Conservation (phyloP, 768 basidiomycete species). For the Flagelloscypha sp. region DNA sequence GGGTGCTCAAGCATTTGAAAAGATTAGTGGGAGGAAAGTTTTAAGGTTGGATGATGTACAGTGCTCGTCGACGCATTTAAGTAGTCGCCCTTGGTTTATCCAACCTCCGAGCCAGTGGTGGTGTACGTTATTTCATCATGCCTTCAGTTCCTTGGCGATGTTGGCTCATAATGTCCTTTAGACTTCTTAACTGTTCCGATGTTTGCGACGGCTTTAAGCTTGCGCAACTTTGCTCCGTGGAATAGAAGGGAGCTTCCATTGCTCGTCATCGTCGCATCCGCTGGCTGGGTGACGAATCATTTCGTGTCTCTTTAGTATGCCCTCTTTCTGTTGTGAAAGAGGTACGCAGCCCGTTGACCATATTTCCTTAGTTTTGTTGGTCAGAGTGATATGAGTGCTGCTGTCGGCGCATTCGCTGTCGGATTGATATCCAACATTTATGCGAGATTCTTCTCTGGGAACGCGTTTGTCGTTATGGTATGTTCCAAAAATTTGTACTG, state of each 20-base stretch:
- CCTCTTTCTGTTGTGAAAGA: too few species aligned
- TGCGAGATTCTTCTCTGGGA: slow-evolving; percentile 62
- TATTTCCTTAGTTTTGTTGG: slow-evolving; percentile 58
- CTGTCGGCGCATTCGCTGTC: slow-evolving; percentile 75
- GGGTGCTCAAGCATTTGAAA: slow-evolving; percentile 60
- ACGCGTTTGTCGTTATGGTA: slow-evolving; percentile 79
- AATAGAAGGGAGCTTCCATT: slow-evolving; percentile 47
- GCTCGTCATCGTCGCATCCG: slow-evolving; percentile 51
- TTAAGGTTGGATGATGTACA: slow-evolving; percentile 49
- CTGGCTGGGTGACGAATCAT: slow-evolving; percentile 77
- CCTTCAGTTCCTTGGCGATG: neutral
- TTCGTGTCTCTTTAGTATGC: too few species aligned
- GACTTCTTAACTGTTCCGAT: slow-evolving; percentile 68
- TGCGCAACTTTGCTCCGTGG: slow-evolving; percentile 57
- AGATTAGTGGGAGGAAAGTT: slow-evolving; percentile 40
- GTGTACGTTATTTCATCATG: slow-evolving; percentile 38
- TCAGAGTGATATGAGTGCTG: slow-evolving; percentile 71
- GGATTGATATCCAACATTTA: slow-evolving; percentile 75
- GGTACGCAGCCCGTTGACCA: too few species aligned
- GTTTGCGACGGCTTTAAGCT: slow-evolving; percentile 57
- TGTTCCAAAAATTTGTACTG: slow-evolving; percentile 12
- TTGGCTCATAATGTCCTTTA: too few species aligned
- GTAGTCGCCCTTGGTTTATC: slow-evolving; percentile 64
- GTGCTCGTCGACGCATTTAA: slow-evolving; percentile 50
- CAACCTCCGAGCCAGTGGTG: slow-evolving; percentile 61